These are phyloP conservation scores for Taiwanofungus camphoratus DNA, from an alignment of 1,284 basidiomycete species.

Conservation along the genomic window DNA sequence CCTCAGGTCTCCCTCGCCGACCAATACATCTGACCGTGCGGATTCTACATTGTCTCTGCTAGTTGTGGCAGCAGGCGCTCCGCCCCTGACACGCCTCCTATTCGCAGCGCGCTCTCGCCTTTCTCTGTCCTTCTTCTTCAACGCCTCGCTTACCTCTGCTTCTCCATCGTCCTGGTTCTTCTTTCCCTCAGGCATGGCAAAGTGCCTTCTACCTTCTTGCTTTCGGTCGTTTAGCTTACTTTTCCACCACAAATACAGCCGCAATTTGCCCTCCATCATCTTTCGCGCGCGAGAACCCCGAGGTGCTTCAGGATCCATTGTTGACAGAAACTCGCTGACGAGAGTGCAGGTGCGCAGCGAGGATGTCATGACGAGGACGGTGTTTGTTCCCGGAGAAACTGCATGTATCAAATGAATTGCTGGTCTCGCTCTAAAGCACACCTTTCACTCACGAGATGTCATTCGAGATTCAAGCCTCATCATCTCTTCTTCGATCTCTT, in stretches of 20 bases:
- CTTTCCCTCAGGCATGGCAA: conserved; percentile 15
- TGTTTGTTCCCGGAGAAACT: conserved; percentile 66
- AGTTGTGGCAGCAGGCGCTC: conserved; percentile 38
- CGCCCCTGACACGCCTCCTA: conserved; percentile 61
- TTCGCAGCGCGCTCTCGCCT: conserved; percentile 47
- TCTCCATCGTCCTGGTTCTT: conserved; percentile 16
- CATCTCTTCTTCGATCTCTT: conserved; percentile 91
- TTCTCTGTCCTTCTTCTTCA: conserved; percentile 71
- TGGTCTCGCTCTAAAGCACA: conserved; percentile 1
- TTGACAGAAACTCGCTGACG: conserved; percentile 74
- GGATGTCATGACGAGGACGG: conserved; percentile 85
- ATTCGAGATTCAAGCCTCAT: conserved; percentile 47
- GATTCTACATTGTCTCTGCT: conserved; percentile 9
- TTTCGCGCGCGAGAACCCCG: conserved; percentile 55
- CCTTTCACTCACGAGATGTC: conserved; percentile 21
- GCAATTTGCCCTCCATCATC: conserved; percentile 78
- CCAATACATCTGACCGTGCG: neutral
- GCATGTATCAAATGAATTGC: conserved; percentile 1
- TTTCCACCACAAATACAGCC: conserved; percentile 81
- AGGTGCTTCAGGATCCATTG: conserved; percentile 52
- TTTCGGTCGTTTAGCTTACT: conserved; percentile 44
- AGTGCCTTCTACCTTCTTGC: conserved; percentile 25
- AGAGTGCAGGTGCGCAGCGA: conserved; percentile 73
- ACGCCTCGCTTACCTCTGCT: conserved; percentile 54
- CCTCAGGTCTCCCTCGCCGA: conserved; percentile 13